Conservation (phyloP, 495 filamentous ascomycete species). For the Annulohypoxylon stygium region DNA sequence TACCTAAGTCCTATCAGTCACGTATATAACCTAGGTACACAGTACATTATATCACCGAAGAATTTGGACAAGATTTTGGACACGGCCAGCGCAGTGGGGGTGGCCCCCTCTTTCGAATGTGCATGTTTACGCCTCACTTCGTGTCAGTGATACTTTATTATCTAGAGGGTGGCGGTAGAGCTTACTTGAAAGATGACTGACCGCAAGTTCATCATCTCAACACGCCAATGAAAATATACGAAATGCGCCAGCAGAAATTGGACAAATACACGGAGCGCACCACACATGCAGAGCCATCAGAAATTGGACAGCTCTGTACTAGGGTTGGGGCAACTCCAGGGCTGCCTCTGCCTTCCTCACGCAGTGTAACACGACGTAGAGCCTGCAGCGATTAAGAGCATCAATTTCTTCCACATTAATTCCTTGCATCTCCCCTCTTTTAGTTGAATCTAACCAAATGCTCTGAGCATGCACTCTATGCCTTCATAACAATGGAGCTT, state of each 20-base stretch:
- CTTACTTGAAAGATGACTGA: not conserved
- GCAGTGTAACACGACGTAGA: not conserved
- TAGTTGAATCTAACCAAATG: not conserved
- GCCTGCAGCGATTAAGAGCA: not conserved
- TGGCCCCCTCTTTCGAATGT: no score
- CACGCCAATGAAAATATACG: not conserved
- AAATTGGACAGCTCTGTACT: conserved; percentile 25
- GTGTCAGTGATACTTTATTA: not conserved
- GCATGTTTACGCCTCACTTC: not conserved
- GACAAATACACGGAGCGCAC: conserved; percentile 2
- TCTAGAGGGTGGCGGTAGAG: not conserved
- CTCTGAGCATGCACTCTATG: not conserved
- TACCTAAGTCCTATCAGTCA: no score
- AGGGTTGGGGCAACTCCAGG: no score
- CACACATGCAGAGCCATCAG: conserved; percentile 5
- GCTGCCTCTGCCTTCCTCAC: not conserved
- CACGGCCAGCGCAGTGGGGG: not conserved
- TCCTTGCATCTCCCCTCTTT: no score
- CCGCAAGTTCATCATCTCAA: not conserved
- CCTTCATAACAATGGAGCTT: conserved; percentile 15
- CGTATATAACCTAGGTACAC: no score
- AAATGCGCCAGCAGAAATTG: conserved; percentile 28
- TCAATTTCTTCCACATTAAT: no score
- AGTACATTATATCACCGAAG: not conserved
- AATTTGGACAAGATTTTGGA: conserved; percentile 35